Evolutionary conservation across 352 stramenopile genomes (phyloP), one percentile per base, ranked within the genome.

Genomic region (Thraustochytrium sp.): DNA sequence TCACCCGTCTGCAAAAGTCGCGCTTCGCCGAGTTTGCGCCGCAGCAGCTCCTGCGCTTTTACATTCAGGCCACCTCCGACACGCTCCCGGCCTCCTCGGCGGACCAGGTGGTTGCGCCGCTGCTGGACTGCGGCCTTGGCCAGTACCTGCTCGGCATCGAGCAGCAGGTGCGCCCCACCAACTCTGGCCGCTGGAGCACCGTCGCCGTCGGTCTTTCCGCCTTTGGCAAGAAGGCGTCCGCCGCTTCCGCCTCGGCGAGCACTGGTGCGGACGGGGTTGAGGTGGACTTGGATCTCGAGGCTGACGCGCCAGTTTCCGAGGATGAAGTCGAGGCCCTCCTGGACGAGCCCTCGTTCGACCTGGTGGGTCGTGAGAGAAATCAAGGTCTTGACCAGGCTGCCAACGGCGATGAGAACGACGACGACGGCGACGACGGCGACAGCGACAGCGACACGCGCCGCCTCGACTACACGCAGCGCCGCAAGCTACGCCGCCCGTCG

Each of bases 31-130:
- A 64, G 48, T 80, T 80, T 44, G 68, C 31, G 26, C 68, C 68
- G 46, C 46, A 51, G n/a, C 31, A 80, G 68, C 53, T 80, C n/a
- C 37, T 80, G 5, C 31, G 34, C 26, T 80, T 80, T 51, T 80
- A 80, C 8, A 48, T 80, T 23, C 40, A 21, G 18, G 42, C 46
- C 11, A 72, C 68, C 46, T 40, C 21, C 31, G 68, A 80, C 68
- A 34, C 11, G n/a, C 21, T 75, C 31, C 42, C 63, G 36, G 11
- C 49, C 34, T 18, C 68, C 18, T 23, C 65, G 36, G 59, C 18
- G 11, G 68, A 80, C 44, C 21, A 44, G 1, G 53, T 80, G 9
- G 68, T 53, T 23, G 18, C 48, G 18, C 44, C 23, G 44, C 51
- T 80, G 13, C 68, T 80, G 9, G 40, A 72, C 53, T 42, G 26